Evolutionary conservation across 805 yeast genomes (phyloP), one percentile per base, ranked within the genome.

Genomic region (Metschnikowia kofuensis): DNA sequence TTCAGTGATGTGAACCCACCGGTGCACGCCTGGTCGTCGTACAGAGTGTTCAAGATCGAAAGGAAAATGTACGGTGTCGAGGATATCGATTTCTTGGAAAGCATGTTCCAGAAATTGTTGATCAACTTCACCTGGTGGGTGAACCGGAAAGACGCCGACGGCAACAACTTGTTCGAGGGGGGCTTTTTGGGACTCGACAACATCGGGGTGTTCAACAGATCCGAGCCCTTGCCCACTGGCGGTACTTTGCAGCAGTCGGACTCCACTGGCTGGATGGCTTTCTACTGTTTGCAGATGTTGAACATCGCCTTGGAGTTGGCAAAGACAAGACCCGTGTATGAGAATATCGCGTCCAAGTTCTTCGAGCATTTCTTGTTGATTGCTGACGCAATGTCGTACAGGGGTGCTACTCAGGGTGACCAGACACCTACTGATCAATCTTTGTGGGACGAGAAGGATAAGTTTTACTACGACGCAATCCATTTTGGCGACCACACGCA

Each of bases 91-190:
- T 90, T 91, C 65, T 76, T 90, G 65, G 97, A 90, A 67, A 73
- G 92, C n/a, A 95, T 89, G 8, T 90, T 90, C 79, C 97, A 91
- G 67, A 90, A 90, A 65, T 77, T 90, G 61, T 70, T 91, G 66
- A 74, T 90, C 51, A 90, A 90, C 68, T 90, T 90, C 68, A 89
- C 97, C 21, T 90, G 97, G 97, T 90, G 97, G 97, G 96, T 91
- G 50, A 90, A 91, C 68, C 77, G 96, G 61, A 90, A 90, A 64
- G 97, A 90, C 68, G 67, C 77, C 4, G 85, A 83, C 53, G 97
- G 97, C 54, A 85, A 86, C 61, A 90, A 90, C 58, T 86, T 91
- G 27, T 90, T 91, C 63, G 96, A 88, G 69, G 97, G 97, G 53
- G 97, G 97, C 0, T 90, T 90, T 67, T 75, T 90, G 50, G 97